Evolutionary conservation across 2,329 filamentous ascomycete genomes (phyloP).

Genomic region (Biscogniauxia marginata): DNA sequence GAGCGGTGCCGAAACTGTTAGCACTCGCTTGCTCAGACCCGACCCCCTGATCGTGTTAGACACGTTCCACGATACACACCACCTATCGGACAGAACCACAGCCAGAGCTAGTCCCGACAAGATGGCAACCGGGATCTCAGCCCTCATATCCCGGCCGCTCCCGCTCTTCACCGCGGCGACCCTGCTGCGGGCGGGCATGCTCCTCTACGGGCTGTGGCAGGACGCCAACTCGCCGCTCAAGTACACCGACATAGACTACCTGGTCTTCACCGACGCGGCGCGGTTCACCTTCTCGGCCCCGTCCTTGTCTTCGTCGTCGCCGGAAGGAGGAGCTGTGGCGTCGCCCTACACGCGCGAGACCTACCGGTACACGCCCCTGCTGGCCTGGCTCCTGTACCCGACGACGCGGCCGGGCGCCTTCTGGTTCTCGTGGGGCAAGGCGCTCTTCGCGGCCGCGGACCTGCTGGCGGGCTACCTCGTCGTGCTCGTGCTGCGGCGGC

Average conservation of each 20-base stretch:
- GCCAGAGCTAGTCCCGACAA: not conserved
- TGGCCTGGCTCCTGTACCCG: conserved; percentile 87
- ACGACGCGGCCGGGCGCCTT: conserved; percentile 50
- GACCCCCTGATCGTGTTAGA: not conserved
- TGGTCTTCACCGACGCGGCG: conserved; percentile 94
- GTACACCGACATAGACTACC: conserved; percentile 98
- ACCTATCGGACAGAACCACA: not conserved
- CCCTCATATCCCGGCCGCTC: conserved; percentile 38
- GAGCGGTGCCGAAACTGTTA: not conserved
- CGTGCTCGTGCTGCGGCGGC: conserved; percentile 39
- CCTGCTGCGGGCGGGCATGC: conserved; percentile 67
- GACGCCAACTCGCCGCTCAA: conserved; percentile 90
- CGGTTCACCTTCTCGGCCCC: conserved; percentile 71
- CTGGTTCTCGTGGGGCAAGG: conserved; percentile 84
- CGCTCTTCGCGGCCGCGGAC: conserved; percentile 81
- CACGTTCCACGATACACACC: not conserved
- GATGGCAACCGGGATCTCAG: conserved; percentile 23
- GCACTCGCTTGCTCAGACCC: not conserved
- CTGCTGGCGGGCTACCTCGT: conserved; percentile 72
- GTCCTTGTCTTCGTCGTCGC: conserved; percentile 83
- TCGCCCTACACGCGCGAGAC: conserved; percentile 89
- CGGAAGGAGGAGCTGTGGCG: conserved; percentile 43
- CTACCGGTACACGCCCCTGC: conserved; percentile 92
- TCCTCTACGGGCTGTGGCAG: conserved; percentile 89
- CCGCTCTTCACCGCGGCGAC: conserved; percentile 58